Evolutionary conservation across 1,284 basidiomycete species (phyloP), one percentile per base, ranked within the genome.

Genomic region (Rhodofomes roseus): DNA sequence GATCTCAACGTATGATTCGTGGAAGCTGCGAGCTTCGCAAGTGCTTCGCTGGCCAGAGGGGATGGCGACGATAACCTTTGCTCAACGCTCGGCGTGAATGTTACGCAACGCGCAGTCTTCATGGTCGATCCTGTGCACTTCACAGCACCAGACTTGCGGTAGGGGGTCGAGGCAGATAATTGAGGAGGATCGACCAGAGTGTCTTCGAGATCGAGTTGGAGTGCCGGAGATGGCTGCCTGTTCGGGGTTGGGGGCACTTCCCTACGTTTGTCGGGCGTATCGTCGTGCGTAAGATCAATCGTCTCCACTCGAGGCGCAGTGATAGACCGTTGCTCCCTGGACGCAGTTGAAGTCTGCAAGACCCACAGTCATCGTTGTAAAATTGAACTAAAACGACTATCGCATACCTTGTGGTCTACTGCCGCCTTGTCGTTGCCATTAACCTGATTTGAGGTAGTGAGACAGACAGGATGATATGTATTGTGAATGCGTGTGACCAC

Each of bases 251-350:
- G 36, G 22, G 37, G 25, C 25, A n/a, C 25, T 0, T 16, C 14
- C 18, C 23, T 31, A 6, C 29, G 55, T 27, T 36, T 51, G 18
- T 55, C 29, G 16, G 57, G 41, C 4, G 65, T 63, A n/a, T 64
- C 60, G 43, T 68, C 66, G 4, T 58, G 11, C 2, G 66, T 68
- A 4, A 68, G 40, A 27, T 68, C 66, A 9, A 68, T 66, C 2
- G 60, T 63, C 51, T 60, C 62, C 6, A 23, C n/a, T 1, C 18
- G 29, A 31, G 34, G 56, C 16, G 22, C 16, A 12, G 16, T 18
- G 20, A 18, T 12, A 7, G 9, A 4, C 4, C 16, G 2, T 22
- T 29, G 37, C 51, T 18, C 54, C 16, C 1, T n/a, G 1, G 50
- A 18, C 6, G 18, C 11, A 1, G 4, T 7, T 31, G 34, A n/a